phyloP scores from a whole-genome alignment of 139 green algal genomes.

The Chlorella sp. region DNA sequence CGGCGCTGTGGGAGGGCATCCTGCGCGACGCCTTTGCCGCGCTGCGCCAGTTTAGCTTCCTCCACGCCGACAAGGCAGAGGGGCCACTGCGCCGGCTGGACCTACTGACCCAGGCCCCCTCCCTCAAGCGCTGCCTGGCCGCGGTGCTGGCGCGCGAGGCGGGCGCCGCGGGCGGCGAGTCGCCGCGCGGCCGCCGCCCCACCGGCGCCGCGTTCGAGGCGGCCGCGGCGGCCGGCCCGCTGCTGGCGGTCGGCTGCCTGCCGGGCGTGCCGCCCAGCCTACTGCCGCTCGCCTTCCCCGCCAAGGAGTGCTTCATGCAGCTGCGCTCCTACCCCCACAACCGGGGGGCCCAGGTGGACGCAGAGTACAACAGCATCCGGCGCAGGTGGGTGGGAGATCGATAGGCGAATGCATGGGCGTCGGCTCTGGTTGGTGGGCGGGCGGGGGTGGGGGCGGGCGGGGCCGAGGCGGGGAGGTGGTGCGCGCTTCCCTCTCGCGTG shows the following conservation, averaged over 20 bases:
- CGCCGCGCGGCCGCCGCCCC: constrained; percentile 2
- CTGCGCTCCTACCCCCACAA: constrained; percentile 31
- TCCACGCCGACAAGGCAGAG: background rate
- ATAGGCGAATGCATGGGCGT: no score
- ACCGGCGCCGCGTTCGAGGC: constrained; percentile 5
- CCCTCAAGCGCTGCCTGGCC: constrained; percentile 10
- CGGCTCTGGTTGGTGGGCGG: no score
- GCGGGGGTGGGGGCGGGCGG: no score
- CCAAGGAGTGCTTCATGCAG: constrained; percentile 19
- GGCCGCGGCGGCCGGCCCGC: background rate
- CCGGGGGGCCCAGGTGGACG: constrained; percentile 17
- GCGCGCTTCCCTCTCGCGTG: no score
- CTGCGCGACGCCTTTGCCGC: constrained; percentile 22
- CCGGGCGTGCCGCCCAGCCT: constrained; percentile 1
- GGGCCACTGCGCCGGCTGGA: constrained; percentile 22
- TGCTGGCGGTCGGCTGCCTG: constrained; percentile 22
- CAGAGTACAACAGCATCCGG: constrained; percentile 5
- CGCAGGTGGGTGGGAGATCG: background rate
- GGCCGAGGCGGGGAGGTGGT: no score
- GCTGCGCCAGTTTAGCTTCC: constrained; percentile 8
- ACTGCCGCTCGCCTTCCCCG: constrained; percentile 21
- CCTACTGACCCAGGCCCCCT: constrained; percentile 4
- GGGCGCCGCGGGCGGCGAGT: background rate
- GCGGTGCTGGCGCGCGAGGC: constrained; percentile 18
- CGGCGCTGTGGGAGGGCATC: constrained; percentile 24